These are phyloP conservation scores for Filosporella fistucella DNA, from an alignment of 495 filamentous ascomycete genomes.

Conservation along the genomic window DNA sequence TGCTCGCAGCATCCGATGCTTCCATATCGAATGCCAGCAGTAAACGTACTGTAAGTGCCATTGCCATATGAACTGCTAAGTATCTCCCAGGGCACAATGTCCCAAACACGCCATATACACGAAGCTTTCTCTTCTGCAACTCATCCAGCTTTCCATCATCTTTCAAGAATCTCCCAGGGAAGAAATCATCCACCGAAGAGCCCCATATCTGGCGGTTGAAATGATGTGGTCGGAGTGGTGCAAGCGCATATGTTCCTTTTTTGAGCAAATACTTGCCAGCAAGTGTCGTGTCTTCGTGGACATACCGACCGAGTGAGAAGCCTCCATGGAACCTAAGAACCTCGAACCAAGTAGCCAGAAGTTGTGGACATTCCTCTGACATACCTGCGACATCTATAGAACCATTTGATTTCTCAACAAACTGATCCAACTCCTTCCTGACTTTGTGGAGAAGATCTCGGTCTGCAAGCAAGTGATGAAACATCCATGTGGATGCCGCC, in stretches of 20 bases:
- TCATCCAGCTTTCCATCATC: slow-evolving; percentile 1
- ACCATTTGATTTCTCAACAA: not conserved
- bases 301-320: slow-evolving; percentile 1
- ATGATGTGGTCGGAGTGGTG: slow-evolving; percentile 4
- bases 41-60: slow-evolving; percentile 1
- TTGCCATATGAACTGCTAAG: slow-evolving; percentile 2
- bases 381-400: not conserved
- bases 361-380: not conserved
- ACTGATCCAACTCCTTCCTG: not conserved
- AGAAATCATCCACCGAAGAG: not conserved
- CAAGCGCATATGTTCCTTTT: not conserved
- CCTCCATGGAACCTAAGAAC: not conserved
- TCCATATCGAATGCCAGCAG: slow-evolving; percentile 1
- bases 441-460: not conserved
- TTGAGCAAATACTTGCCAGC: not conserved
- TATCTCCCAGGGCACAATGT: not conserved
- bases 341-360: not conserved
- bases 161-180: slow-evolving; percentile 2
- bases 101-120: slow-evolving; percentile 2
- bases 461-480: not conserved
- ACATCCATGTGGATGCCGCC: not conserved
- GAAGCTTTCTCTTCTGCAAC: not conserved
- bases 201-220: not conserved
- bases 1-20: not conserved
- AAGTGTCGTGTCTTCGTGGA: slow-evolving; percentile 2